Base-by-base conservation (phyloP, 1,284 basidiomycete genomes). In the Abortiporus biennis region DNA sequence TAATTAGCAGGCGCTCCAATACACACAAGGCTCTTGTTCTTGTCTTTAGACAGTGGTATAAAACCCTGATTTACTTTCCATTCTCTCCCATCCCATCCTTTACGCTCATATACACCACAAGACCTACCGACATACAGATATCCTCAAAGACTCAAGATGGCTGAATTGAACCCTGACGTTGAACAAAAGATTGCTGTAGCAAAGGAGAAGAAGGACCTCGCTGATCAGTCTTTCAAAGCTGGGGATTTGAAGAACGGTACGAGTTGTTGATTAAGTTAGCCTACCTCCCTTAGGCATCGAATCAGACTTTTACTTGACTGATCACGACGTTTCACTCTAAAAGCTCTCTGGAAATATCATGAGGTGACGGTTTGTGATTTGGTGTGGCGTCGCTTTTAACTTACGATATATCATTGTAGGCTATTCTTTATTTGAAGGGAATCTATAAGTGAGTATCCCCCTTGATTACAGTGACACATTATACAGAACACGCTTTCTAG, bases 141-240 rank as follows among this genome's bases (percentile, higher is more conserved):
- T n/a, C n/a, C n/a, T n/a, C n/a, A n/a, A n/a, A n/a, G n/a, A n/a
- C n/a, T n/a, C n/a, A n/a, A n/a, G n/a, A n/a, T n/a, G n/a, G n/a
- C n/a, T n/a, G 32, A 11, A 17, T 25, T 47, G 11, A 48, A 47
- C 13, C 49, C 61, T 47, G 61, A 59, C 42, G 50, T 63, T 9
- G 48, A 69, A 42, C 53, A 61, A 29, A 87, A 88, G 58, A 53
- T 88, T 30, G 62, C 61, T 15, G 74, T 65, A 0, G 85, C 81
- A 24, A 79, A 71, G 58, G 64, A 78, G 53, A 78, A 79, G 68
- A 90, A 90, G 57, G 80, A 79, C n/a, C 62, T 59, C 11, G 86
- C 64, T n/a, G 86, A 90, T 68, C 64, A 74, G 46, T 80, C 82
- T 2, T 90, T 88, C 67, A 86, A 83, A 58, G 58, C 62, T 6